phyloP scores from a whole-genome alignment of 2,329 filamentous ascomycete species.

The Leptoxyphium fumago region DNA sequence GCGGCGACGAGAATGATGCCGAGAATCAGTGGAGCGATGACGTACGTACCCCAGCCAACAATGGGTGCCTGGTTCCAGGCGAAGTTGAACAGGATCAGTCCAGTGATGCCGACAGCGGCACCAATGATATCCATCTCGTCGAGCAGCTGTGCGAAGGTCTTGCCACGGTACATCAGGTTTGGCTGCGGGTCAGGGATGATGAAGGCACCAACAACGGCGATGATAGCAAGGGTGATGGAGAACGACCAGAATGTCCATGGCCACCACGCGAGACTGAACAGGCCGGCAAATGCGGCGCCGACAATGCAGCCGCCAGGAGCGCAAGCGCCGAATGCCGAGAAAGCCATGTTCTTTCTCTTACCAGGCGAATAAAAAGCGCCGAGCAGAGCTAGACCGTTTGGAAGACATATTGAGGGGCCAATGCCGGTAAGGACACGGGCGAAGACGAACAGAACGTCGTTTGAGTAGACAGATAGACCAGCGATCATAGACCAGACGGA shows the following conservation, averaged over 20 bases:
- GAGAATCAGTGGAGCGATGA: conserved; percentile 43
- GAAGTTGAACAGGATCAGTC: conserved; percentile 49
- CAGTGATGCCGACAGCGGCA: conserved; percentile 35
- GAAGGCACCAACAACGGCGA: conserved; percentile 24
- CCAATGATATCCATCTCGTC: conserved; percentile 30
- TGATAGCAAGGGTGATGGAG: conserved; percentile 23
- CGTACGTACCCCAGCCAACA: conserved; percentile 43
- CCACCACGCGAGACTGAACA: conserved; percentile 35
- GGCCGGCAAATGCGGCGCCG: conserved; percentile 25
- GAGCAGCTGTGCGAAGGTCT: conserved; percentile 9
- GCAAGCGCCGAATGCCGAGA: conserved; percentile 36
- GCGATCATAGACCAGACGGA: conserved; percentile 32
- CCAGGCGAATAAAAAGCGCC: conserved; percentile 44
- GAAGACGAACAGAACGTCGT: conserved; percentile 23
- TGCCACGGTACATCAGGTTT: conserved; percentile 12
- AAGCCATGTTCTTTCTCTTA: conserved; percentile 44
- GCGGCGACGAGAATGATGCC: conserved; percentile 38
- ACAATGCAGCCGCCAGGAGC: conserved; percentile 32
- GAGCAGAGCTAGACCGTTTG: conserved; percentile 49
- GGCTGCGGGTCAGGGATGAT: conserved; percentile 23
- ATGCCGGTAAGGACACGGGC: conserved; percentile 29
- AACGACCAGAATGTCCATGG: conserved; percentile 35
- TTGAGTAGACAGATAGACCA: conserved; percentile 28
- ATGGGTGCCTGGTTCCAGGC: conserved; percentile 51
- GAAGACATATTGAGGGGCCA: conserved; percentile 47